phyloP scores from a whole-genome alignment of 345 rosid genomes.

The Mallotus nudiflorus region DNA sequence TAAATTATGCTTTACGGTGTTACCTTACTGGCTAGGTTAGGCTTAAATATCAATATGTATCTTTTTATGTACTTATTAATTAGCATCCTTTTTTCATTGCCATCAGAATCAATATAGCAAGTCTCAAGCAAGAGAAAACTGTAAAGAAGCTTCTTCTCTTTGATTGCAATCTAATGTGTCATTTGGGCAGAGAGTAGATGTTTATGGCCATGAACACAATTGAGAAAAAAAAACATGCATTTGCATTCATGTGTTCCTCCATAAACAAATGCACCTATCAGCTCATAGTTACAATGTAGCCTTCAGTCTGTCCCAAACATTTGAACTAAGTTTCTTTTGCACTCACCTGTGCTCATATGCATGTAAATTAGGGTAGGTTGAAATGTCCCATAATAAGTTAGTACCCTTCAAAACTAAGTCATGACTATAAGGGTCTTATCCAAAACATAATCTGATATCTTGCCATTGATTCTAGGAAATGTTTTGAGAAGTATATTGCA shows the following conservation, averaged over 20 bases:
- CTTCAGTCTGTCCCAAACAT: no score
- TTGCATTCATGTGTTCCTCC: no score
- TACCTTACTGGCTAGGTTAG: neutral
- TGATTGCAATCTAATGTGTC: neutral
- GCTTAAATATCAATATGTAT: neutral
- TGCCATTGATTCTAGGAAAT: neutral
- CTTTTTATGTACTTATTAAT: neutral
- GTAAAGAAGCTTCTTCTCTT: neutral
- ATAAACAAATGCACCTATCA: no score
- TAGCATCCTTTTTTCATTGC: neutral
- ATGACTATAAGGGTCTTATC: neutral
- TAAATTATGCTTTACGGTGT: slow-evolving; percentile 8
- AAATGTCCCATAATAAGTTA: neutral
- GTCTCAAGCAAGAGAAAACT: neutral
- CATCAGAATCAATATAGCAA: no score
- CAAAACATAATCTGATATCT: neutral
- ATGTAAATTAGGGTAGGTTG: neutral
- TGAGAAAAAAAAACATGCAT: no score
- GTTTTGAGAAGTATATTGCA: neutral
- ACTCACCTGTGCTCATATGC: neutral
- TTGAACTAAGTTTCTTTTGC: no score
- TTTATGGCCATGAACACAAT: no score
- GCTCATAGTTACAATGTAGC: no score
- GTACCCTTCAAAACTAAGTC: neutral
- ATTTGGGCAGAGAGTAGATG: no score